Base-by-base conservation (phyloP, 305 asterid species). In the Fraxinus nigra region DNA sequence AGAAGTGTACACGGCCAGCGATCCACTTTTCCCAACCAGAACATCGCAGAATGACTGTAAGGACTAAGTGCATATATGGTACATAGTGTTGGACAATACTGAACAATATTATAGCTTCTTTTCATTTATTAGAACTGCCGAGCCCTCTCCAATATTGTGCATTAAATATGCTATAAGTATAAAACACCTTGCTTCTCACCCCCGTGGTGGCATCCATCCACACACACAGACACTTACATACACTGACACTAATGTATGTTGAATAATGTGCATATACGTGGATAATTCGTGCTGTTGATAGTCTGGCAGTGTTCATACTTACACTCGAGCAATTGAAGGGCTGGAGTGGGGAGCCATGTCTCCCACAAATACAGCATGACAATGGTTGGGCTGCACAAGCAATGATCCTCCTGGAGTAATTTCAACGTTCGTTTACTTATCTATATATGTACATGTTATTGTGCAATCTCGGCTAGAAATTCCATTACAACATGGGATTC, bases 331-430 rank as follows among this genome's bases (percentile, higher is more conserved):
- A 72, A 32, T 77, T 84, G 14, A 34, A 76, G 3, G 86, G 80
- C 18, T 80, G 86, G 86, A 84, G 81, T 9, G 79, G 82, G 54
- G 54, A 43, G 11, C 54, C 54, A 43, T 43, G 54, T 43, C 54
- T 43, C 84, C 82, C 0, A 59, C 75, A 1, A 77, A 75, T 72
- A 74, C 80, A 0, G 83, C 61, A 11, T 76, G 82, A 81, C 75
- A 76, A 14, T 80, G 86, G 84, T 16, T 80, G 79, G 34, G 28
- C 13, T 84, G 84, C 75, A n/a, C 70, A 3, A 38, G 59, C 82
- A 76, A 33, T 22, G 10, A 28, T 13, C 76, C 84, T n/a, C 84
- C 87, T 24, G 67, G 82, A 46, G 86, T 80, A 54, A 80, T 76
- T 14, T 46, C 86, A 26, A 6, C 80, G 79, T 84, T 40, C 11